A percentile compares a stretch with the other conserved stretches of the same genome.
Conservation (phyloP, 1,284 basidiomycete species). For the Phellinidium pouzarii region DNA sequence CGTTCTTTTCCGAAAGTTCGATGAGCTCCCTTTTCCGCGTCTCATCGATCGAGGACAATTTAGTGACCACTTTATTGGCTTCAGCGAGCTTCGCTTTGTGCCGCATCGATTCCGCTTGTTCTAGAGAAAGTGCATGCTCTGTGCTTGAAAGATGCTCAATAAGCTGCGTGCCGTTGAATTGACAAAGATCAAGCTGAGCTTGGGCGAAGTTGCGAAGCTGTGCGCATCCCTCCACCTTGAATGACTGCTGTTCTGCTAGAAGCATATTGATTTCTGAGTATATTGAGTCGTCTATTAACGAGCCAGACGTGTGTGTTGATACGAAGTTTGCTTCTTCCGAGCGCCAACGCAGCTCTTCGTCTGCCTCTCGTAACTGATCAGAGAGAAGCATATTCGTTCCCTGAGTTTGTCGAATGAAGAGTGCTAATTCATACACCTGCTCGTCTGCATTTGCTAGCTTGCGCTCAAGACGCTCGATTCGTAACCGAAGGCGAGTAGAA, state of each 20-base stretch:
- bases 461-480: conserved; percentile 49
- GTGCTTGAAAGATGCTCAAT: conserved; percentile 9
- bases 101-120: conserved; percentile 3
- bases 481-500: conserved; percentile 35
- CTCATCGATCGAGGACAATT: conserved; percentile 7
- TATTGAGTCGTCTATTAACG: neutral
- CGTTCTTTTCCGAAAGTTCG: conserved; percentile 25
- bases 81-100: conserved; percentile 5
- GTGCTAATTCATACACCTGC: conserved; percentile 58
- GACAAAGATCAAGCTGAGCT: conserved; percentile 27
- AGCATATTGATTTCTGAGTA: conserved; percentile 3
- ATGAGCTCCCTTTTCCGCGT: neutral
- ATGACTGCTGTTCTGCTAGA: neutral
- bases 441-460: conserved; percentile 61
- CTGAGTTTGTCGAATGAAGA: conserved; percentile 51
- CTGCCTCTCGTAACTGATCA: conserved; percentile 35
- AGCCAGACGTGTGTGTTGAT: neutral
- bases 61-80: conserved; percentile 1
- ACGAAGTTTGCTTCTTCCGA: neutral
- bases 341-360: conserved; percentile 32
- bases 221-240: conserved; percentile 6
- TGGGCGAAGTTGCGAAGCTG: conserved; percentile 24
- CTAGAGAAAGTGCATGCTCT: neutral
- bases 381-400: conserved; percentile 45
- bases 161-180: neutral